Percentiles rank a stretch among this genome's conserved stretches.
Conservation (phyloP, 768 basidiomycete species). For the Leccinellum rugosiceps region DNA sequence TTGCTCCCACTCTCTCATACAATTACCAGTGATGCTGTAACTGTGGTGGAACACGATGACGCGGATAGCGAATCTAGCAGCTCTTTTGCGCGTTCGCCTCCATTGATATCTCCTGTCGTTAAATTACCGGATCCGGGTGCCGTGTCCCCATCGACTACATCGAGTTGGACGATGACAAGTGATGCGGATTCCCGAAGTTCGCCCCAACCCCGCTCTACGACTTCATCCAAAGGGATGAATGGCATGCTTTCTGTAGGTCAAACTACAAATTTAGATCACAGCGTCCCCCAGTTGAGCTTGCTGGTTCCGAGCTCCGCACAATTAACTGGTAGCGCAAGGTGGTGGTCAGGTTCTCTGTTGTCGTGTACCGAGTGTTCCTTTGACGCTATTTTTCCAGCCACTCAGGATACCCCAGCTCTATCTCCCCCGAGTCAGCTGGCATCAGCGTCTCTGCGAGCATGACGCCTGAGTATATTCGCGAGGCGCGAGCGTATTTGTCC, state of each 20-base stretch:
- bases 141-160: constrained; percentile 23
- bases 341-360: neutral
- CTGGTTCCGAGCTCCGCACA: constrained; percentile 22
- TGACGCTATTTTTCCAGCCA: constrained; percentile 15
- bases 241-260: constrained; percentile 6
- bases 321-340: constrained; percentile 14
- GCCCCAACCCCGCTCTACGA: constrained; percentile 2
- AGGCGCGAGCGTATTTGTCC: constrained; percentile 32
- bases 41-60: constrained; percentile 10
- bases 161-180: constrained; percentile 30
- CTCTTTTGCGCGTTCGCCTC: constrained; percentile 27
- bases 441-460: constrained; percentile 29
- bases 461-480: constrained; percentile 33
- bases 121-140: constrained; percentile 26
- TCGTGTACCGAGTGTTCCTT: neutral
- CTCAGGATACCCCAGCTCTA: constrained; percentile 28
- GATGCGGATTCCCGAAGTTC: constrained; percentile 17
- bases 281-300: constrained; percentile 28
- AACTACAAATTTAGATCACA: constrained; percentile 6
- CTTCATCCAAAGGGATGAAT: constrained; percentile 11
- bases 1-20: constrained; percentile 21
- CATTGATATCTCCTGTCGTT: constrained; percentile 27
- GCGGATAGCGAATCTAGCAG: constrained; percentile 19
- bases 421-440: constrained; percentile 33
- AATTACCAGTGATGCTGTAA: neutral